A percentile compares a stretch with the other conserved stretches of the same genome.
These are phyloP conservation scores for Apiospora hydei DNA, from an alignment of 2,329 filamentous ascomycete genomes.

Conservation along the genomic window DNA sequence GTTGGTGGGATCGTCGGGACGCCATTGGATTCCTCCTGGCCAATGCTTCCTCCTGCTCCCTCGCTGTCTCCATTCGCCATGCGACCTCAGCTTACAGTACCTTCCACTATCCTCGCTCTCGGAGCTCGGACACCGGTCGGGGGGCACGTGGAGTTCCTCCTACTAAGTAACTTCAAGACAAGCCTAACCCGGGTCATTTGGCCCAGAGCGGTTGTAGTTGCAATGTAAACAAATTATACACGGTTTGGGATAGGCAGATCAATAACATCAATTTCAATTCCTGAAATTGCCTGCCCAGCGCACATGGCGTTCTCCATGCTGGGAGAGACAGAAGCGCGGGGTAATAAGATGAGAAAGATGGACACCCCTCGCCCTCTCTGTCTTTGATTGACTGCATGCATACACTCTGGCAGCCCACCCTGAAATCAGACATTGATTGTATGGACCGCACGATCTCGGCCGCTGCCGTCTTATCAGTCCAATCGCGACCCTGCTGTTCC, in stretches of 20 bases:
- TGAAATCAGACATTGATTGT: conserved; percentile 1
- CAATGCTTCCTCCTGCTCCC: not conserved
- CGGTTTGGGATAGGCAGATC: conserved; percentile 6
- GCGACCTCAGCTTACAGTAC: not conserved
- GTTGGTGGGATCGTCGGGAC: not conserved
- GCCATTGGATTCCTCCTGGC: not conserved
- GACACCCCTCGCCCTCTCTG: not conserved
- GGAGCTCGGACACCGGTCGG: conserved; percentile 10
- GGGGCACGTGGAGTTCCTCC: not conserved
- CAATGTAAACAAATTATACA: not conserved
- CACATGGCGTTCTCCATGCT: not conserved
- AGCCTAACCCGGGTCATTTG: not conserved
- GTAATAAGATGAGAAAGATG: conserved; percentile 13
- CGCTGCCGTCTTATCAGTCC: conserved; percentile 1
- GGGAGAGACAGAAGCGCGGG: not conserved
- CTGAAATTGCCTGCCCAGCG: not conserved
- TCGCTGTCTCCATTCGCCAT: not conserved
- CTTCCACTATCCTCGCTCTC: not conserved
- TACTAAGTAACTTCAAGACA: not conserved
- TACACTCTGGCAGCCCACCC: not conserved
- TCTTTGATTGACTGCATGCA: not conserved
- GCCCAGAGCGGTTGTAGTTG: not conserved
- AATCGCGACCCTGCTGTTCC: not conserved
- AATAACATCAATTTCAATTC: not conserved
- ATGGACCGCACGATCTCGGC: not conserved